phyloP scores from a whole-genome alignment of 179 eudicot genomes.

The Patellifolia procumbens region DNA sequence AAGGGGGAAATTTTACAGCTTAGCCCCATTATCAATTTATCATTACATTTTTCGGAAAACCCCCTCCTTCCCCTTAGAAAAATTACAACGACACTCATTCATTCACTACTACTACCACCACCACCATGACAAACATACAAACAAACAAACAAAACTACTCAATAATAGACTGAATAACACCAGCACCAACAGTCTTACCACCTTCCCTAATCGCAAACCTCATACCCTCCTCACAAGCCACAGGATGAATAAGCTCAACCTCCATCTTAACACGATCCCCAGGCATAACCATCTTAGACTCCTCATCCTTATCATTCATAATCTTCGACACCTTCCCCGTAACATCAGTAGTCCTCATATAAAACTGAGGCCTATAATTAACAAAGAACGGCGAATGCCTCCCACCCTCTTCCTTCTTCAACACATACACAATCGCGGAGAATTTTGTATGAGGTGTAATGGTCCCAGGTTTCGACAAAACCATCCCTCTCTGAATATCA shows the following conservation, averaged over 20 bases:
- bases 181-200: constrained; percentile 98
- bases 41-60: not conserved
- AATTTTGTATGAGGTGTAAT: constrained; percentile 90
- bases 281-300: constrained; percentile 98
- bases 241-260: constrained; percentile 78
- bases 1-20: constrained; percentile 17
- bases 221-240: constrained; percentile 90
- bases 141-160: constrained; percentile 57
- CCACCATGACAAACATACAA: no score
- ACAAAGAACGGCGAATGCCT: constrained; percentile 92
- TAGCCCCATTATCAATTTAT: constrained; percentile 4
- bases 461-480: constrained; percentile 68
- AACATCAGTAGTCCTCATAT: constrained; percentile 93
- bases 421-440: constrained; percentile 72
- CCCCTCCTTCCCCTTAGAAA: not conserved
- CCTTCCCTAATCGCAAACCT: constrained; percentile 98
- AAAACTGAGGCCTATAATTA: constrained; percentile 90
- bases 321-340: constrained; percentile 69
- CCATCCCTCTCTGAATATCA: constrained; percentile 95
- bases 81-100: not conserved
- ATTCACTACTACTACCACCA: not conserved
- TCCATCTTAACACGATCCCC: constrained; percentile 92
- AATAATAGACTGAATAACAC: constrained; percentile 71
- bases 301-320: constrained; percentile 89
- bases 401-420: constrained; percentile 97